Conservation (phyloP, 208 protist species). For the Crithidia fasciculata region DNA sequence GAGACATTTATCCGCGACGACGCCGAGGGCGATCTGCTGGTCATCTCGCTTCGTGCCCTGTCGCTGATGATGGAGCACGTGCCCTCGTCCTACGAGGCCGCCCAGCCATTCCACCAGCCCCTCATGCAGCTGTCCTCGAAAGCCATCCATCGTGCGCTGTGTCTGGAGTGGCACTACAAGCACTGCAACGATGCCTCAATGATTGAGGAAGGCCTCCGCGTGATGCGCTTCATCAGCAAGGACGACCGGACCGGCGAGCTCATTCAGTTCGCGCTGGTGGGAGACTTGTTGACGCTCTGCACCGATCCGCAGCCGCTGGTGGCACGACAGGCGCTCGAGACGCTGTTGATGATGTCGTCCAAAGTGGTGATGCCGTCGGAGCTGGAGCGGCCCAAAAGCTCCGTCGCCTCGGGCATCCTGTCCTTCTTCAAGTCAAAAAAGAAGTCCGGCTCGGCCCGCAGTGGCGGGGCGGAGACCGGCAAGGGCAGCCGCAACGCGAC, state of each 20-base stretch:
- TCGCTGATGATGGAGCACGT: slow-evolving; percentile 88
- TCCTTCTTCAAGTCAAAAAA: slow-evolving; percentile 57
- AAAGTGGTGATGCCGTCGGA: slow-evolving; percentile 86
- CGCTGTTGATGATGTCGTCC: slow-evolving; percentile 62
- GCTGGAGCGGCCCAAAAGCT: slow-evolving; percentile 36
- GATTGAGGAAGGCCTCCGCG: slow-evolving; percentile 77
- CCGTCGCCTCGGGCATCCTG: slow-evolving; percentile 35
- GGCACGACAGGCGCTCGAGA: slow-evolving; percentile 76
- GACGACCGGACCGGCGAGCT: slow-evolving; percentile 74
- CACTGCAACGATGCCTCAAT: slow-evolving; percentile 59
- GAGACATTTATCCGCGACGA: slow-evolving; percentile 41
- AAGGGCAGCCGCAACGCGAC: slow-evolving; percentile 12
- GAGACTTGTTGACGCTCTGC: slow-evolving; percentile 76
- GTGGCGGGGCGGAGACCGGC: not conserved
- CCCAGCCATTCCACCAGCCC: slow-evolving; percentile 47
- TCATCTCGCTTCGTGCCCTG: slow-evolving; percentile 69
- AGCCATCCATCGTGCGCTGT: slow-evolving; percentile 61
- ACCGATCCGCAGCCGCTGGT: slow-evolving; percentile 60
- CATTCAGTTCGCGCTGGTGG: slow-evolving; percentile 57
- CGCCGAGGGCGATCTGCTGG: slow-evolving; percentile 60
- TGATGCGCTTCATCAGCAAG: slow-evolving; percentile 80
- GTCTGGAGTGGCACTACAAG: slow-evolving; percentile 55
- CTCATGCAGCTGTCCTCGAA: slow-evolving; percentile 54
- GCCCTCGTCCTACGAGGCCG: slow-evolving; percentile 68
- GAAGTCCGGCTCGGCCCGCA: slow-evolving; percentile 22